These are phyloP conservation scores for Climacium dendroides DNA, from an alignment of 225 moss, liverwort and hornwort genomes.

Conservation along the genomic window DNA sequence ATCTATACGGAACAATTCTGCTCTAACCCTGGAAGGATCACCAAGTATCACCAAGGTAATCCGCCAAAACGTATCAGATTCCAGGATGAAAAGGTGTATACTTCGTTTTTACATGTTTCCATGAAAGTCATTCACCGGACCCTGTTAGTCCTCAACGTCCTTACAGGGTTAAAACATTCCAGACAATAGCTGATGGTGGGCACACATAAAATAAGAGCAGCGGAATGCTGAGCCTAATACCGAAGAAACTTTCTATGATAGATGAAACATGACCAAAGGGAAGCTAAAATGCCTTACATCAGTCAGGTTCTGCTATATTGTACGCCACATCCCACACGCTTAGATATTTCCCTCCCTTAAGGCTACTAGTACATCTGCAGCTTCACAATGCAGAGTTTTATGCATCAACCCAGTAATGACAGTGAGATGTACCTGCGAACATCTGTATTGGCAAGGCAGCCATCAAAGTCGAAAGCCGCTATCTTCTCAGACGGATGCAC, in stretches of 20 bases:
- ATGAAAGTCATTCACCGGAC: background rate
- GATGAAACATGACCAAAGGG: background rate
- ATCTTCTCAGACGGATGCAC: constrained; percentile 72
- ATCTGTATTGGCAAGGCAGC: constrained; percentile 73
- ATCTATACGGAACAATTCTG: background rate
- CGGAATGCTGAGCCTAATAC: background rate
- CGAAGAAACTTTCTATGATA: too few species aligned
- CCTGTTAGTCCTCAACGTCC: background rate
- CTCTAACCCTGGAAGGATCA: background rate
- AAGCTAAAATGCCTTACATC: background rate
- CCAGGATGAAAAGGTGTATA: background rate
- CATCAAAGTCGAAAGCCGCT: constrained; percentile 96
- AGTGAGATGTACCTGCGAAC: constrained; percentile 35
- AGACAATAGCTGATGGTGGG: background rate
- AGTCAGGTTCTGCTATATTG: background rate
- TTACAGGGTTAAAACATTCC: background rate
- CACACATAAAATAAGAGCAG: background rate
- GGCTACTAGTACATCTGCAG: background rate
- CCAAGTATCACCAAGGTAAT: background rate
- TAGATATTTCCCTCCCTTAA: background rate
- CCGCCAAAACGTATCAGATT: background rate
- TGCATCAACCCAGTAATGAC: background rate
- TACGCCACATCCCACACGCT: background rate
- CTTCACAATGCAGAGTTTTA: background rate
- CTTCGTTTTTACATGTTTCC: background rate